A percentile compares a stretch with the other conserved stretches of the same genome.
Conservation (phyloP, 768 basidiomycete genomes). For the Omphalotus guepiniiformis region DNA sequence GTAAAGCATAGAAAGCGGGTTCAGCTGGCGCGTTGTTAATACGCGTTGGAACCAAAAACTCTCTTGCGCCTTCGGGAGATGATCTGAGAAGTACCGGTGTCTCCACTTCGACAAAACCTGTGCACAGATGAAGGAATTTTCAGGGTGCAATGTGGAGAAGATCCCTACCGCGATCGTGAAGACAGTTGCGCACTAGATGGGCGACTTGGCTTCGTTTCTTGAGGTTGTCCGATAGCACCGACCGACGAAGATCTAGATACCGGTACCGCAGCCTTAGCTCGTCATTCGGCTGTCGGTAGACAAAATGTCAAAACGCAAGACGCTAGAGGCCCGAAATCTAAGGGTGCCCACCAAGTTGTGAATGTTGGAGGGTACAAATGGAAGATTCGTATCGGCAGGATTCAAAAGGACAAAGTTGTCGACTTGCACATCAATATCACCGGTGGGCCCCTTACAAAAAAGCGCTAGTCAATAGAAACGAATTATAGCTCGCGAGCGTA, state of each 20-base stretch:
- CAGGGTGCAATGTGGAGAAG: slow-evolving; percentile 8
- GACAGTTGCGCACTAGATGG: slow-evolving; percentile 64
- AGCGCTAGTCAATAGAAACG: slow-evolving; percentile 7
- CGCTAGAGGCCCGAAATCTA: not conserved
- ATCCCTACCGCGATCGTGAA: slow-evolving; percentile 67
- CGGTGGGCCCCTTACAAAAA: slow-evolving; percentile 48
- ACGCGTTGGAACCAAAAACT: slow-evolving; percentile 87
- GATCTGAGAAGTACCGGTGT: slow-evolving; percentile 89
- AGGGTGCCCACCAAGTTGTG: slow-evolving; percentile 61
- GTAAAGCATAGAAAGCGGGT: slow-evolving; percentile 73
- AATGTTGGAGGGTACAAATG: slow-evolving; percentile 81
- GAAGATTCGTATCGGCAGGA: slow-evolving; percentile 62
- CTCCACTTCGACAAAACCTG: slow-evolving; percentile 91
- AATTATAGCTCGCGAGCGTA: too few relatives aligned
- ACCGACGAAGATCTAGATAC: slow-evolving; percentile 83
- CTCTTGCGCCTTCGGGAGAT: slow-evolving; percentile 90
- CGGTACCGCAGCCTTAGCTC: slow-evolving; percentile 82
- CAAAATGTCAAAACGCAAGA: slow-evolving; percentile 6
- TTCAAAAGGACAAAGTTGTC: slow-evolving; percentile 72
- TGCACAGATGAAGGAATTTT: slow-evolving; percentile 12
- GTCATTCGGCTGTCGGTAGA: slow-evolving; percentile 64
- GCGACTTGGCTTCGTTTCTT: slow-evolving; percentile 81
- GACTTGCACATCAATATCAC: slow-evolving; percentile 79
- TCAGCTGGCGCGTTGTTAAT: slow-evolving; percentile 27
- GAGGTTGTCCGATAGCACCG: slow-evolving; percentile 70